Conservation (phyloP, 2,329 filamentous ascomycete genomes). For the Xylariaceae sp. region DNA sequence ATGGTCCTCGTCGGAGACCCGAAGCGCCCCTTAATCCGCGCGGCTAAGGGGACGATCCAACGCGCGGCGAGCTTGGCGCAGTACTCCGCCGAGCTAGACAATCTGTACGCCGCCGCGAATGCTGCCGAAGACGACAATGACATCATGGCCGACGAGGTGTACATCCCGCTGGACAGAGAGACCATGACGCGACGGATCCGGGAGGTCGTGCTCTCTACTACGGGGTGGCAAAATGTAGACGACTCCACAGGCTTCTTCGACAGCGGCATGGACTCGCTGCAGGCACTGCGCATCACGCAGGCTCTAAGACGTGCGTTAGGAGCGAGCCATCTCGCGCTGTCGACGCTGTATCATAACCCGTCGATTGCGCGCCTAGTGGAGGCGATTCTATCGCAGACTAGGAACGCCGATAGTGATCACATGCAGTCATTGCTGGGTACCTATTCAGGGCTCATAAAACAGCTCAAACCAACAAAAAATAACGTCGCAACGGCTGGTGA, state of each 20-base stretch:
- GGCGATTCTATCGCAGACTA: conserved; percentile 11
- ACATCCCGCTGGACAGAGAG: neutral
- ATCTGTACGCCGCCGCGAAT: conserved; percentile 13
- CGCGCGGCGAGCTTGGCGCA: conserved; percentile 25
- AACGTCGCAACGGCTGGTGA: neutral
- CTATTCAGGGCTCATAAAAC: conserved; percentile 26
- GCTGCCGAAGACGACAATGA: neutral
- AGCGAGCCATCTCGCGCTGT: conserved; percentile 10
- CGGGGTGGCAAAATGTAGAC: neutral
- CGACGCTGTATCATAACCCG: conserved; percentile 17
- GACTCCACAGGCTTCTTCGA: conserved; percentile 16
- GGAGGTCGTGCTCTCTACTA: neutral
- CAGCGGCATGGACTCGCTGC: conserved; percentile 19
- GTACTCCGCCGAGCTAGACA: conserved; percentile 20
- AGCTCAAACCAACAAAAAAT: conserved; percentile 19
- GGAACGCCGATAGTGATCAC: conserved; percentile 3
- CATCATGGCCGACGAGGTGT: neutral
- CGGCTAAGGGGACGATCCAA: conserved; percentile 32
- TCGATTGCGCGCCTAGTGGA: conserved; percentile 21
- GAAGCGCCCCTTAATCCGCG: conserved; percentile 28
- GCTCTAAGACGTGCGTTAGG: neutral
- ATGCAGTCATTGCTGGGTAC: conserved; percentile 25
- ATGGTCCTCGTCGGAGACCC: conserved; percentile 23
- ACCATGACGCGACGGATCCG: conserved; percentile 1
- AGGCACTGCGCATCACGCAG: conserved; percentile 6